Percentiles rank a stretch among this genome's conserved stretches.
phyloP scores from a whole-genome alignment of 2,329 filamentous ascomycete genomes.

The Aspergillus uvarum region DNA sequence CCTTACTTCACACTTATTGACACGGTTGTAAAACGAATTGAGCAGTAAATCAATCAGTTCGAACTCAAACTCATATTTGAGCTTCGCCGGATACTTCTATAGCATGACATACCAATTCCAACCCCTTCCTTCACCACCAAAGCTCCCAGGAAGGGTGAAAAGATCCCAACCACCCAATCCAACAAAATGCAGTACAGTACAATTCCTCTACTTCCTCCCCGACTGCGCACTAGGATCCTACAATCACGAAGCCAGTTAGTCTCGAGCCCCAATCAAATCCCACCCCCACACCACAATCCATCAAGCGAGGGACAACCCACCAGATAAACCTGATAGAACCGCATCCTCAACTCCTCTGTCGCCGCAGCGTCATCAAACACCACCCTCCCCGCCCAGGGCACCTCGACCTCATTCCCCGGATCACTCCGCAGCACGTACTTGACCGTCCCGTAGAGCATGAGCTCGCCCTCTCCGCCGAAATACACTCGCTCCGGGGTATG shows the following conservation, averaged over 20 bases:
- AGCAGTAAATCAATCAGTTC: too few relatives aligned
- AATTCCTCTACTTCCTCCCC: constrained; percentile 30
- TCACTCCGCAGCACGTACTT: constrained; percentile 35
- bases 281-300: background rate
- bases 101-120: too few relatives aligned
- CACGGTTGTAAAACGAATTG: too few relatives aligned
- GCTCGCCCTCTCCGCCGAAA: constrained; percentile 34
- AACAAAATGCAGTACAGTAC: background rate
- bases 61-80: too few relatives aligned
- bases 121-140: too few relatives aligned
- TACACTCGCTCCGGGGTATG: constrained; percentile 33
- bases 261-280: background rate
- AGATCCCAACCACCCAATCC: background rate
- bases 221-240: constrained; percentile 37
- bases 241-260: background rate
- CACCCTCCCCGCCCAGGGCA: constrained; percentile 40
- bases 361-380: constrained; percentile 33
- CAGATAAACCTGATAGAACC: constrained; percentile 44
- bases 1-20: too few relatives aligned
- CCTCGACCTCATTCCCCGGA: constrained; percentile 32
- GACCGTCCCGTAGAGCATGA: constrained; percentile 41
- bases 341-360: constrained; percentile 34
- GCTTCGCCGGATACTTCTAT: too few relatives aligned
- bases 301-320: constrained; percentile 22
- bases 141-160: too few relatives aligned